These are phyloP conservation scores for Imleria badia DNA, from an alignment of 768 basidiomycete species.

Conservation along the genomic window DNA sequence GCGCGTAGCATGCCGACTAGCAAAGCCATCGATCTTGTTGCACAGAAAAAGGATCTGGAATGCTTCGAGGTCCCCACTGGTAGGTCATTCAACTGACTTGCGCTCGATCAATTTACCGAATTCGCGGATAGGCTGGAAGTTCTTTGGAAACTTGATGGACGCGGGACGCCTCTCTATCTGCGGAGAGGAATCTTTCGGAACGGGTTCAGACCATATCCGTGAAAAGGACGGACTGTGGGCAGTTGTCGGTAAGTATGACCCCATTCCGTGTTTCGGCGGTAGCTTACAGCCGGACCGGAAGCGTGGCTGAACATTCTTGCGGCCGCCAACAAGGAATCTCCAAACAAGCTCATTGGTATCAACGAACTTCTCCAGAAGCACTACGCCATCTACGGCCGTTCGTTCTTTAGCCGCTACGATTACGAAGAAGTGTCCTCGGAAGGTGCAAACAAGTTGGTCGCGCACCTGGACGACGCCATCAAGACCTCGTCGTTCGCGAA, in stretches of 20 bases:
- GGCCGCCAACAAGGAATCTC: constrained; percentile 76
- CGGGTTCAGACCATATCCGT: constrained; percentile 99
- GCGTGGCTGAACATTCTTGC: constrained; percentile 98
- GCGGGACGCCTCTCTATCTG: constrained; percentile 97
- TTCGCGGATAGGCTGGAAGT: constrained; percentile 83
- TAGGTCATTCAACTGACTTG: constrained; percentile 29
- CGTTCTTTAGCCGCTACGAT: constrained; percentile 98
- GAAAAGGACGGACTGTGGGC: constrained; percentile 99
- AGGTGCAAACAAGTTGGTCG: constrained; percentile 84
- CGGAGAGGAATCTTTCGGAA: constrained; percentile 98
- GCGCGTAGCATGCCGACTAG: constrained; percentile 98
- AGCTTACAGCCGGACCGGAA: constrained; percentile 29
- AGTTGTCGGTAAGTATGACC: constrained; percentile 69
- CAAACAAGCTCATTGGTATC: constrained; percentile 79
- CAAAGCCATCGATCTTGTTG: constrained; percentile 95
- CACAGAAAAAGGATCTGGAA: constrained; percentile 89
- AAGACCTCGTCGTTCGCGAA: constrained; percentile 65
- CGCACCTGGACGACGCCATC: constrained; percentile 71
- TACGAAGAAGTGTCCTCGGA: constrained; percentile 97
- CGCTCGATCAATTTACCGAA: not conserved
- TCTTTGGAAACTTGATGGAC: constrained; percentile 99
- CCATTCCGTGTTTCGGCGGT: constrained; percentile 3
- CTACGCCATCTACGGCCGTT: constrained; percentile 92
- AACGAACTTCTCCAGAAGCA: constrained; percentile 87
- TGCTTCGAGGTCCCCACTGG: constrained; percentile 97